Percentiles rank a stretch among this genome's conserved stretches.
These are phyloP conservation scores for Fusarium coicis DNA, from an alignment of 2,329 filamentous ascomycete species.

Conservation along the genomic window DNA sequence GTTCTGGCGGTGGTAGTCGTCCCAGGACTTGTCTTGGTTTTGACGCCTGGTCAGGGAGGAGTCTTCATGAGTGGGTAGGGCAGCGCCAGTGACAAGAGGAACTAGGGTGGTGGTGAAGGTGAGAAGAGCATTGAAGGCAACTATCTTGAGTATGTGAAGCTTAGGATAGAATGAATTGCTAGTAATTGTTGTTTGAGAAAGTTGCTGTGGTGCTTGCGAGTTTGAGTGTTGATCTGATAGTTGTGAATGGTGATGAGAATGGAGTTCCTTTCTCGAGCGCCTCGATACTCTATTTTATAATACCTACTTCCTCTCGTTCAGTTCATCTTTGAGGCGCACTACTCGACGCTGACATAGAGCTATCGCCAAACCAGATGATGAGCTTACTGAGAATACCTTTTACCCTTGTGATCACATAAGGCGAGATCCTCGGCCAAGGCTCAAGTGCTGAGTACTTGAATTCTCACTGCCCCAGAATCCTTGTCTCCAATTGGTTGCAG, in stretches of 20 bases:
- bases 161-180: not conserved
- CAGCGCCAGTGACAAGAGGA: accelerated
- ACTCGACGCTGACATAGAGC: accelerated
- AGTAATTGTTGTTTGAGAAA: accelerated
- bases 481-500: not conserved
- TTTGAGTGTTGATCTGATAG: not conserved
- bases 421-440: not conserved
- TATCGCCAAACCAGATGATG: not conserved
- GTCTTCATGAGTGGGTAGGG: not conserved
- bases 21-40: not conserved
- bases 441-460: not conserved
- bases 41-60: not conserved
- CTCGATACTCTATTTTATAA: accelerated
- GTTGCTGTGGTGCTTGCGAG: accelerated
- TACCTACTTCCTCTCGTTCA: accelerated
- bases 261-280: not conserved
- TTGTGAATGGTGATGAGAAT: not conserved
- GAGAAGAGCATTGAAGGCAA: not conserved
- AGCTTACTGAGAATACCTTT: not conserved
- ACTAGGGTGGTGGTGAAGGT: accelerated
- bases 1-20: not conserved
- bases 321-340: accelerated
- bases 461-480: not conserved
- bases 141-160: not conserved
- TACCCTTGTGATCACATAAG: not conserved